These are phyloP conservation scores for Sherardia arvensis DNA, from an alignment of 257 asterid genomes.

Conservation along the genomic window DNA sequence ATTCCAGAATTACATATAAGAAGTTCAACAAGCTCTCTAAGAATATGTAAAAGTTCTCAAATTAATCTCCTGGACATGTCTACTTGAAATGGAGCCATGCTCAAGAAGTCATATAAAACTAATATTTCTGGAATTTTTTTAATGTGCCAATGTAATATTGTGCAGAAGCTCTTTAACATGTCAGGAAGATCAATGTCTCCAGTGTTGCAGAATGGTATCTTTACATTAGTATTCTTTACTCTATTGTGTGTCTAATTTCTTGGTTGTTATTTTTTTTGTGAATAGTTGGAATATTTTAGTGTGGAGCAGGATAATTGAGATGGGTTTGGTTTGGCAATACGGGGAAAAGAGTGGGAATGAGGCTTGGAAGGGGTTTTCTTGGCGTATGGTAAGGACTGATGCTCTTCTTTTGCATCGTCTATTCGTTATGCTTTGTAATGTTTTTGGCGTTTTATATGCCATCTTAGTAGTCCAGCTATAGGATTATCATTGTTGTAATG, in stretches of 20 bases:
- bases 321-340: conserved; percentile 95
- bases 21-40: too few species aligned
- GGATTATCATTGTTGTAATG: too few species aligned
- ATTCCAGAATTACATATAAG: too few species aligned
- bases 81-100: too few species aligned
- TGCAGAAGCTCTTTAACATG: too few species aligned
- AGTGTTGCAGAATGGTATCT: conserved; percentile 90
- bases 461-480: neutral
- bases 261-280: neutral
- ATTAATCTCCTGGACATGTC: too few species aligned
- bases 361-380: conserved; percentile 97
- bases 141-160: too few species aligned
- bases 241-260: neutral
- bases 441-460: neutral
- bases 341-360: conserved; percentile 78
- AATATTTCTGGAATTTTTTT: too few species aligned
- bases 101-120: too few species aligned
- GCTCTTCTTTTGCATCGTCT: neutral
- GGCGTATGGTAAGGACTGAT: conserved; percentile 80
- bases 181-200: conserved; percentile 88
- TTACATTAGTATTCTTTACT: neutral
- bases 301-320: conserved; percentile 64
- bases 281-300: neutral
- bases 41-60: too few species aligned
- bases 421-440: neutral